Evolutionary conservation across 2,329 filamentous ascomycete species (phyloP).

Genomic region (Botryotinia convoluta): DNA sequence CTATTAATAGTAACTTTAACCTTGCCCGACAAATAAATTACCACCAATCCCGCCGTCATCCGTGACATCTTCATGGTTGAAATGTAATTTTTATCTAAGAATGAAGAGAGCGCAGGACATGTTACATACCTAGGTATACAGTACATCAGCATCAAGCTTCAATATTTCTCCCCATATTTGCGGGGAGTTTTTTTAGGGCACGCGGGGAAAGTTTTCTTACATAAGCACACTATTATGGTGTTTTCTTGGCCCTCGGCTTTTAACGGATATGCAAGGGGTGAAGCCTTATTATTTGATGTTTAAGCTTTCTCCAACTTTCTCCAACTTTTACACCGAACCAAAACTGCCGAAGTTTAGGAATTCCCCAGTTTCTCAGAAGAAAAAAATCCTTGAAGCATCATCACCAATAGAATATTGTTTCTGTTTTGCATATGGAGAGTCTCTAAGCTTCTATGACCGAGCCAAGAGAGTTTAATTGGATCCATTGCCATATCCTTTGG

Average conservation of each 20-base stretch:
- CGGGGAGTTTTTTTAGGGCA: background rate
- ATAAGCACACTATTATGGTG: background rate
- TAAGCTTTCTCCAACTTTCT: background rate
- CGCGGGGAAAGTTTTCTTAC: background rate
- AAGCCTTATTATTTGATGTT: background rate
- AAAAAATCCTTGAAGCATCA: background rate
- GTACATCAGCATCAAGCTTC: background rate
- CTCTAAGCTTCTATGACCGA: background rate
- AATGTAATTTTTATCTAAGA: background rate
- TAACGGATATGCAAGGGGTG: background rate
- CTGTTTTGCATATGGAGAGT: background rate
- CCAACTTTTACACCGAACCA: background rate
- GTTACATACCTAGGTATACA: background rate
- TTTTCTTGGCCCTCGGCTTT: background rate
- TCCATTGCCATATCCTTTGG: background rate
- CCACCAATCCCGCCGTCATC: background rate
- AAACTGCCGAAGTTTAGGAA: background rate
- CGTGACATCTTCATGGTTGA: background rate
- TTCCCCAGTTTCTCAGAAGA: background rate
- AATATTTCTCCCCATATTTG: background rate
- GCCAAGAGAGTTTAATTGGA: background rate
- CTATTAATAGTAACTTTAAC: background rate
- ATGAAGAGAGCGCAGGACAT: background rate
- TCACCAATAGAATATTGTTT: background rate
- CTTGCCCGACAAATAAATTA: background rate